Base-by-base conservation (phyloP, 768 basidiomycete genomes). In the Mrakia hoshinonis region DNA sequence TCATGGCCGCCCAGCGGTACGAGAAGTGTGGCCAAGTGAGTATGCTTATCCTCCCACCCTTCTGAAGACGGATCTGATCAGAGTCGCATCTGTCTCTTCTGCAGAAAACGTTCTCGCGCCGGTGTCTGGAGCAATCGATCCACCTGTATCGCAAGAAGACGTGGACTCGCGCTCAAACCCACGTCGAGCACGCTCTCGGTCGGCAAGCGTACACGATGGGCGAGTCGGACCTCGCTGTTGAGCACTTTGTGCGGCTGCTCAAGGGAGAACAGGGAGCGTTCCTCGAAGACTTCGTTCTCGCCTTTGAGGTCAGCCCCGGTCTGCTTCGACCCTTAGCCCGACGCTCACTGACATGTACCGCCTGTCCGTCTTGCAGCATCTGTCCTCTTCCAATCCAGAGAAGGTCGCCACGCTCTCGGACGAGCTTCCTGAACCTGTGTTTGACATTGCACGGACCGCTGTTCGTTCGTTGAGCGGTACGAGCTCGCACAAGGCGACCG, bases 151-250 rank as follows among this genome's bases (percentile, higher is more conserved):
- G 77, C 0, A 61, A 73, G n/a, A 73, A 75, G 7, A 39, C 63
- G 15, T 82, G 81, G 80, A 72, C 70, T 6, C 75, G 77, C 0
- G 77, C 79, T n/a, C 77, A 78, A 55, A 75, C 77, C 39, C 75
- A 79, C 67, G 75, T 82, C 7, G 79, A 81, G 47, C 81, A 81
- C 58, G 76, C 79, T 2, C 77, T 83, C 5, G 95, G 91, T 43
- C 84, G 94, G 49, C 80, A 98, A 73, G 81, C 92, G 48, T 98
- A 96, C 78, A 92, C 91, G 0, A 88, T 89, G n/a, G 93, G 94
- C 13, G 87, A 94, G 76, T 84, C 89, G 34, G 82, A 83, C 58
- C 85, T 84, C 9, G 92, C 95, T 10, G 87, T 94, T 34, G 81
- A 83, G 52, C 84, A 89, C 70, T 97, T 97, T 78, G 78, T 95